phyloP scores from a whole-genome alignment of 2,329 filamentous ascomycete species.

The Zymoseptoria tritici region DNA sequence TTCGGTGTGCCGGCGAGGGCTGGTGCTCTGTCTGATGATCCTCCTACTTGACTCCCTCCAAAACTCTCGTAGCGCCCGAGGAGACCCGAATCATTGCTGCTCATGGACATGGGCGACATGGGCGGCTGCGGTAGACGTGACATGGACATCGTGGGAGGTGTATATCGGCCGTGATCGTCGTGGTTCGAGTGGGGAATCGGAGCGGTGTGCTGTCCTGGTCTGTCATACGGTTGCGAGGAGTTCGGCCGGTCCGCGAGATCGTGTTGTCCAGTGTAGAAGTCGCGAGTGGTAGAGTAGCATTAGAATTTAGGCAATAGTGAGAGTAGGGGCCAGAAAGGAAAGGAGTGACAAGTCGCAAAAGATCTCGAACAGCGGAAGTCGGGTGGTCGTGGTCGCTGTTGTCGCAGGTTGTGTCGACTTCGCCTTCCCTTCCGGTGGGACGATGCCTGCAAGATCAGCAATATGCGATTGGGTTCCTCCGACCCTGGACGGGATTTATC shows the following conservation, averaged over 20 bases:
- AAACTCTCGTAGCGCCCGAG: conserved; percentile 20
- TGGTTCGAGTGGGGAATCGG: neutral
- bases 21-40: neutral
- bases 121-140: conserved; percentile 7
- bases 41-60: neutral
- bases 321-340: neutral
- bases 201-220: neutral
- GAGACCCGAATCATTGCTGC: conserved; percentile 60
- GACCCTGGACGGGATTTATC: neutral
- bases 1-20: conserved; percentile 14
- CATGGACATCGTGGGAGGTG: neutral
- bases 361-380: neutral
- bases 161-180: conserved; percentile 1
- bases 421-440: neutral
- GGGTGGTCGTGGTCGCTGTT: neutral
- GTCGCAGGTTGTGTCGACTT: neutral
- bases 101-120: conserved; percentile 72
- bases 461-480: neutral
- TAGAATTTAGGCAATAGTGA: neutral
- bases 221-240: neutral
- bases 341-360: neutral
- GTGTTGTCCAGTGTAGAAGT: neutral
- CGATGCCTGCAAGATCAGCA: neutral
- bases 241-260: neutral
- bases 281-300: neutral